A percentile compares a stretch with the other conserved stretches of the same genome.
Evolutionary conservation across 2,329 filamentous ascomycete genomes (phyloP).

Genomic region (Endoconidiophora polonica): DNA sequence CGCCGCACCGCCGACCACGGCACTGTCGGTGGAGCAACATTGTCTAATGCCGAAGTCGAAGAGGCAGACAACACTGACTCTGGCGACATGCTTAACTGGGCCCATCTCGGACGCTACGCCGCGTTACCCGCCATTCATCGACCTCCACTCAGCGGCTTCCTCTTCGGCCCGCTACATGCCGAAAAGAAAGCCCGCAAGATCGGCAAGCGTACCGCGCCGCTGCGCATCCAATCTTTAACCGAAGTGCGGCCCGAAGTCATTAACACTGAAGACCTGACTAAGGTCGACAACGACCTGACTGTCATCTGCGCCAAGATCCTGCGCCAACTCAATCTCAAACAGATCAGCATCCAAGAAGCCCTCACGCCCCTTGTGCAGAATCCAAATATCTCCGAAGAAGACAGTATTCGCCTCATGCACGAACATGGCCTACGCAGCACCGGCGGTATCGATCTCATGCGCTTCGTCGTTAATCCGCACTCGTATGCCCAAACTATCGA

Average conservation of each 20-base stretch:
- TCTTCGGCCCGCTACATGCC: conserved; percentile 75
- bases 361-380: conserved; percentile 29
- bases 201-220: conserved; percentile 52
- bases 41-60: conserved; percentile 18
- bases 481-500: conserved; percentile 93
- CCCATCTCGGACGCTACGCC: conserved; percentile 60
- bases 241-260: conserved; percentile 69
- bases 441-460: conserved; percentile 61
- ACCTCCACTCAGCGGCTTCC: conserved; percentile 64
- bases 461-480: conserved; percentile 74
- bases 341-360: conserved; percentile 29
- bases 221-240: conserved; percentile 49
- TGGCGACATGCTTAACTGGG: conserved; percentile 73
- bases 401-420: conserved; percentile 39
- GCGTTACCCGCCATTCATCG: conserved; percentile 57
- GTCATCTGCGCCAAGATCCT: conserved; percentile 62
- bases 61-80: conserved; percentile 44
- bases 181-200: conserved; percentile 66
- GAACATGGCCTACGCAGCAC: conserved; percentile 48
- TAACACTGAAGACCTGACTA: conserved; percentile 53
- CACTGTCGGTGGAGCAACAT: conserved; percentile 13
- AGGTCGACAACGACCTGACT: conserved; percentile 65
- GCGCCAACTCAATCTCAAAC: conserved; percentile 36
- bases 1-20: conserved; percentile 22
- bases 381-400: conserved; percentile 27